These are phyloP conservation scores for Torulaspora microellipsoides DNA, from an alignment of 805 yeast genomes.

Conservation along the genomic window DNA sequence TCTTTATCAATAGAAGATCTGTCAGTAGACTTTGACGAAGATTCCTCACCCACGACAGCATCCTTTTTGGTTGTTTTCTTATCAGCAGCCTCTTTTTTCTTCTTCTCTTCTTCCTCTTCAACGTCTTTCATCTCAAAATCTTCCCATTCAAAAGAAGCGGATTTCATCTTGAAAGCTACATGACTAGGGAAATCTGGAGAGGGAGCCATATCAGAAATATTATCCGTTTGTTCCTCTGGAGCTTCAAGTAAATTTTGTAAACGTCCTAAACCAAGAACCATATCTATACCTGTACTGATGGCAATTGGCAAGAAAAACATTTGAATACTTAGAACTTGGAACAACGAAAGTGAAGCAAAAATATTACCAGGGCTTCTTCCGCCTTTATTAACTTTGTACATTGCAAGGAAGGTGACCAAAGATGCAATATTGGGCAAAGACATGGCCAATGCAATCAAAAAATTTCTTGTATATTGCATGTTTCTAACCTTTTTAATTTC, in stretches of 20 bases:
- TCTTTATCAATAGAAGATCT: conserved; percentile 1
- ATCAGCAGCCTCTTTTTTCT: conserved; percentile 22
- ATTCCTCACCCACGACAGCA: background rate
- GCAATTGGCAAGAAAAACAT: conserved; percentile 69
- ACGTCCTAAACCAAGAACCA: conserved; percentile 55
- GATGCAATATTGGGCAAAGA: conserved; percentile 69
- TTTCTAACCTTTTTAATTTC: conserved; percentile 61
- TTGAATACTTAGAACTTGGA: conserved; percentile 56
- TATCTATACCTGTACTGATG: conserved; percentile 63
- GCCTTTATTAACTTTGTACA: conserved; percentile 41
- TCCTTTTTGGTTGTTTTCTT: conserved; percentile 17
- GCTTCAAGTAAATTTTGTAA: conserved; percentile 50
- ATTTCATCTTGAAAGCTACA: conserved; percentile 44
- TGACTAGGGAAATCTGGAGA: conserved; percentile 20
- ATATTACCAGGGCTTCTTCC: conserved; percentile 53
- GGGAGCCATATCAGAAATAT: conserved; percentile 14
- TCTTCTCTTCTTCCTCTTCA: conserved; percentile 31
- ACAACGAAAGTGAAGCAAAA: conserved; percentile 66
- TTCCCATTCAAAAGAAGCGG: conserved; percentile 70
- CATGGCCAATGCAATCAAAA: conserved; percentile 59
- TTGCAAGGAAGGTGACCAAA: conserved; percentile 49
- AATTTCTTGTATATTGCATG: conserved; percentile 63
- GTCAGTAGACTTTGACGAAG: background rate
- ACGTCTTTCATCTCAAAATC: conserved; percentile 37
- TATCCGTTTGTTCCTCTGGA: conserved; percentile 34